These are phyloP conservation scores for Tylopilus felleus DNA, from an alignment of 768 basidiomycete genomes.

Conservation along the genomic window DNA sequence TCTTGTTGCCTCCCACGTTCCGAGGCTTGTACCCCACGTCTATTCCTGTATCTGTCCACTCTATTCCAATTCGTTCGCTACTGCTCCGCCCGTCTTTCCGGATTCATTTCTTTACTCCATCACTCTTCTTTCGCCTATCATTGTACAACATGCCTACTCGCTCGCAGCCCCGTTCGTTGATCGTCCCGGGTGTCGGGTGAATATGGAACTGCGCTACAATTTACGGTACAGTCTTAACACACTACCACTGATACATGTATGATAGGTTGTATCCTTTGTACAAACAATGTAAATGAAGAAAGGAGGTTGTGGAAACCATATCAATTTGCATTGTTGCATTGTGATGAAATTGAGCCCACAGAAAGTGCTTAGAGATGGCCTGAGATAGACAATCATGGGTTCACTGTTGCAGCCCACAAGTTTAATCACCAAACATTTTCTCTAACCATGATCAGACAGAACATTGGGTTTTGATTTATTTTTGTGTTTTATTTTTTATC, in stretches of 20 bases:
- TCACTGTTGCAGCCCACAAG: neutral
- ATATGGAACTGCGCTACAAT: slow-evolving; percentile 9
- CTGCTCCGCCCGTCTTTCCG: neutral
- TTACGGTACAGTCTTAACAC: slow-evolving; percentile 15
- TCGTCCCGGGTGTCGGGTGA: slow-evolving; percentile 2
- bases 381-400: neutral
- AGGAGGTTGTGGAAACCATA: neutral
- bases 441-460: neutral
- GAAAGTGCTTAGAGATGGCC: neutral
- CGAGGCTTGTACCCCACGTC: slow-evolving; percentile 7
- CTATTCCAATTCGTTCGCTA: slow-evolving; percentile 1
- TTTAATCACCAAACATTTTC: neutral
- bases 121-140: slow-evolving; percentile 3
- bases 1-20: neutral
- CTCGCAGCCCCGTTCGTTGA: slow-evolving; percentile 11
- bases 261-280: slow-evolving; percentile 22
- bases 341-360: neutral
- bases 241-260: slow-evolving; percentile 18
- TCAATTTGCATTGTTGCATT: no score
- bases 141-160: slow-evolving; percentile 15
- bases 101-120: neutral
- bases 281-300: slow-evolving; percentile 23
- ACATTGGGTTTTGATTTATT: slow-evolving; percentile 3
- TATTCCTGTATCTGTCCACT: neutral
- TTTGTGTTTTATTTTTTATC: neutral